Percentiles rank a stretch among this genome's conserved stretches.
These are phyloP conservation scores for Pyrus hybrid DNA, from an alignment of 331 rosid genomes.

Conservation along the genomic window DNA sequence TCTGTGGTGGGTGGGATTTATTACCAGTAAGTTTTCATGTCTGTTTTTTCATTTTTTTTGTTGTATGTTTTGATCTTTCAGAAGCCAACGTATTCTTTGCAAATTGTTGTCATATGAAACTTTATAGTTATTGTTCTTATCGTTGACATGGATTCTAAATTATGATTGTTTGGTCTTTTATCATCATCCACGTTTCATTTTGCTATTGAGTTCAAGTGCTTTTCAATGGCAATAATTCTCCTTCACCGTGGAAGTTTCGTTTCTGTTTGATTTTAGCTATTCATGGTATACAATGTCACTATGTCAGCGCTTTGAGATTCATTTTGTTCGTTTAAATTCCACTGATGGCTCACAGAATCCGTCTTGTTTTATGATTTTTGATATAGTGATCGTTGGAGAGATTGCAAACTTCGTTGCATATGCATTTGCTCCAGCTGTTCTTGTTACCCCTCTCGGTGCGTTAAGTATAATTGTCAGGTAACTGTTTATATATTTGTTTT, in stretches of 20 bases:
- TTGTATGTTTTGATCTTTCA: background rate
- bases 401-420: conserved; percentile 75
- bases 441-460: conserved; percentile 91
- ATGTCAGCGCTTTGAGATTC: background rate
- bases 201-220: background rate
- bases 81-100: background rate
- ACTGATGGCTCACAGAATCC: conserved; percentile 33
- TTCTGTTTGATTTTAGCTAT: background rate
- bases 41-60: background rate
- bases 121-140: background rate
- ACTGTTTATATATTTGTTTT: background rate
- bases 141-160: background rate
- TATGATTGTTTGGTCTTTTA: background rate
- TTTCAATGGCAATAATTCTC: background rate
- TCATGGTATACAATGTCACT: background rate
- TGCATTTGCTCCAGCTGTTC: conserved; percentile 89
- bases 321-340: conserved; percentile 7
- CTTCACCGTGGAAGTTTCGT: background rate
- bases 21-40: conserved; percentile 48
- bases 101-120: background rate
- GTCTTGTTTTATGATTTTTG: conserved; percentile 30
- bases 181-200: background rate
- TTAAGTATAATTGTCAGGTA: conserved; percentile 83
- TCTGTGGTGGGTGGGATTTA: conserved; percentile 84
- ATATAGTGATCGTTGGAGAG: conserved; percentile 87